Percentiles rank a stretch among this genome's conserved stretches.
Evolutionary conservation across 495 filamentous ascomycete genomes (phyloP).

Genomic region (Lasiosphaeris hirsuta): DNA sequence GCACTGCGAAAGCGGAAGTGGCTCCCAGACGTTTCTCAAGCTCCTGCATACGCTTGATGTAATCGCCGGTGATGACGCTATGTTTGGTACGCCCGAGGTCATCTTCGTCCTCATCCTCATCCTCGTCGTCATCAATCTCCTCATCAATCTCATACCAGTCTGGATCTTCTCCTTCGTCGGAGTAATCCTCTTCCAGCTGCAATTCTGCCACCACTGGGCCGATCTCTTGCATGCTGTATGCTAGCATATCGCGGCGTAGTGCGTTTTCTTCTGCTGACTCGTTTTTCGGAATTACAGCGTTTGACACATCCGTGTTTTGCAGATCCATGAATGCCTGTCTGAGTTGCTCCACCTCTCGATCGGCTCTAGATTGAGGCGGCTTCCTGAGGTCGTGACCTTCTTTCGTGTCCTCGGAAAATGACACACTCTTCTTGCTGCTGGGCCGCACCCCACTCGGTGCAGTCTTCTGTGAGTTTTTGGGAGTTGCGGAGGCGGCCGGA

Average conservation of each 20-base stretch:
- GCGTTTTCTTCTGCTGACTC: slow-evolving; percentile 77
- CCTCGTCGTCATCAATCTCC: slow-evolving; percentile 54
- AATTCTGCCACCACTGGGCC: slow-evolving; percentile 91
- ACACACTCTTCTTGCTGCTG: background rate
- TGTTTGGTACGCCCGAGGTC: slow-evolving; percentile 66
- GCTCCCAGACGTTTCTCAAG: slow-evolving; percentile 70
- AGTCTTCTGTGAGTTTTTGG: too few species aligned
- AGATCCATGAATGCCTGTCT: slow-evolving; percentile 45
- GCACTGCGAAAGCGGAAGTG: slow-evolving; percentile 35
- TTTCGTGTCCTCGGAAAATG: slow-evolving; percentile 52
- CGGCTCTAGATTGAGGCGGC: slow-evolving; percentile 32
- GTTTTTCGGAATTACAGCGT: slow-evolving; percentile 50
- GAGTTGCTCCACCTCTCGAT: slow-evolving; percentile 45
- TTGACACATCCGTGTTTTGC: slow-evolving; percentile 37
- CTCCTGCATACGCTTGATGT: slow-evolving; percentile 75
- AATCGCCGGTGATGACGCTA: slow-evolving; percentile 63
- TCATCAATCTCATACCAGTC: slow-evolving; percentile 47
- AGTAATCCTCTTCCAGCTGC: slow-evolving; percentile 69
- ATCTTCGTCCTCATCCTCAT: slow-evolving; percentile 56
- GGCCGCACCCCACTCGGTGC: too few species aligned
- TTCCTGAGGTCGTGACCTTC: slow-evolving; percentile 31
- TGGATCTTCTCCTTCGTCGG: slow-evolving; percentile 55
- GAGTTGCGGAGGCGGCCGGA: too few species aligned
- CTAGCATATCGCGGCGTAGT: slow-evolving; percentile 87
- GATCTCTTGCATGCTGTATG: slow-evolving; percentile 79